A percentile compares a stretch with the other conserved stretches of the same genome.
These are phyloP conservation scores for Lenwebbia sp. DNA, from an alignment of 345 rosid genomes.

Conservation along the genomic window DNA sequence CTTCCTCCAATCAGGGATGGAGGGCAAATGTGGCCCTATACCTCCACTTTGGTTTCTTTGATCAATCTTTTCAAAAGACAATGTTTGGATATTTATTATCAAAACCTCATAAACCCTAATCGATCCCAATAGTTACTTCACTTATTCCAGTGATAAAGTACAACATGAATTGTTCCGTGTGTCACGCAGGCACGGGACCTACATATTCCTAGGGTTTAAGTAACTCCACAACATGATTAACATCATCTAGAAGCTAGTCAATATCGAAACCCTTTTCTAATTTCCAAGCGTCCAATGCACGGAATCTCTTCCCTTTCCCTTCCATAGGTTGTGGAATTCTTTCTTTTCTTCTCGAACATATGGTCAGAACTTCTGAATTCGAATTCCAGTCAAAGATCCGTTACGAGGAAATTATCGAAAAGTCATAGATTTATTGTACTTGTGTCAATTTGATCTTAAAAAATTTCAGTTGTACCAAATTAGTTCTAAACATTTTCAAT, in stretches of 20 bases:
- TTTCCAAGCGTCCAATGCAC: not conserved
- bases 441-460: too few species aligned
- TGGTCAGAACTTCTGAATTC: not conserved
- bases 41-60: not conserved
- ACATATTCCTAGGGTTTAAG: not conserved
- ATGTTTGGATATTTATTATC: not conserved
- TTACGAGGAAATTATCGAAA: too few species aligned
- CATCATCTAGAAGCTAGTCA: not conserved
- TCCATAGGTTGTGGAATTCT: not conserved
- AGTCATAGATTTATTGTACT: too few species aligned
- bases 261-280: not conserved
- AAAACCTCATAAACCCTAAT: not conserved
- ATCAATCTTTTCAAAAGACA: not conserved
- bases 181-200: not conserved
- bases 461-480: too few species aligned
- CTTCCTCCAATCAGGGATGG: not conserved
- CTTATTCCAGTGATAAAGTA: not conserved
- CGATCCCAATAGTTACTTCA: not conserved
- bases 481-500: too few species aligned
- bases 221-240: not conserved
- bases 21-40: not conserved
- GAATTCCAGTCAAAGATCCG: too few species aligned
- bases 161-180: not conserved
- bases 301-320: not conserved
- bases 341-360: not conserved